Conservation (phyloP, 345 rosid species). For the Aurinia saxatilis region DNA sequence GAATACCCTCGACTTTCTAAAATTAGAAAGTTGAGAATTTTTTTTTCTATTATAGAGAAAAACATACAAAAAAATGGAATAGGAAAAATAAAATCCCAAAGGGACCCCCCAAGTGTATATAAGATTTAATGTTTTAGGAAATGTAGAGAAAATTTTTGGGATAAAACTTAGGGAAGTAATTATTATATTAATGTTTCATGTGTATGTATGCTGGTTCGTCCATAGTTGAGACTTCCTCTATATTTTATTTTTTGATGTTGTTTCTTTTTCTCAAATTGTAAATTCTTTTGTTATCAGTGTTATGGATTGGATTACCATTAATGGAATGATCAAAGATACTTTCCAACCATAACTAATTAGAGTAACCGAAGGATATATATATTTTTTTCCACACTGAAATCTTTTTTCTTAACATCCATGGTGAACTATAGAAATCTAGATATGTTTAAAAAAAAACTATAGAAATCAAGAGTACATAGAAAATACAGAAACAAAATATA, state of each 20-base stretch:
- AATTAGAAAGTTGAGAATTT: conserved; percentile 9
- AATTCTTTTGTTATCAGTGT: neutral
- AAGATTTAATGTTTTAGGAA: neutral
- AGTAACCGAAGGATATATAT: no score
- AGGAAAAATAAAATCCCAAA: neutral
- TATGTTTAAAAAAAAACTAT: no score
- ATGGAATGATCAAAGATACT: neutral
- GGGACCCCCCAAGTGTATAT: conserved; percentile 26
- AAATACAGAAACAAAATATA: no score
- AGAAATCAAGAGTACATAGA: no score
- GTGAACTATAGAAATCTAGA: no score
- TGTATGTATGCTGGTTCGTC: neutral
- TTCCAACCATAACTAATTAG: neutral
- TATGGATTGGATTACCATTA: neutral
- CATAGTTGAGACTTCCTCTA: neutral
- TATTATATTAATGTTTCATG: neutral
- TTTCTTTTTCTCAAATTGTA: conserved; percentile 1
- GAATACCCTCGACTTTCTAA: conserved; percentile 3
- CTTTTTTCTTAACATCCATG: no score
- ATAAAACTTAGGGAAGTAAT: neutral
- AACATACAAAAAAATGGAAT: neutral
- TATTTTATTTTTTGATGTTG: neutral
- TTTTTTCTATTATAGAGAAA: neutral
- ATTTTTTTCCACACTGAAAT: no score
- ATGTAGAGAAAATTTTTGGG: conserved; percentile 5